phyloP scores from a whole-genome alignment of 345 rosid genomes.

The Aquilaria sinensis region DNA sequence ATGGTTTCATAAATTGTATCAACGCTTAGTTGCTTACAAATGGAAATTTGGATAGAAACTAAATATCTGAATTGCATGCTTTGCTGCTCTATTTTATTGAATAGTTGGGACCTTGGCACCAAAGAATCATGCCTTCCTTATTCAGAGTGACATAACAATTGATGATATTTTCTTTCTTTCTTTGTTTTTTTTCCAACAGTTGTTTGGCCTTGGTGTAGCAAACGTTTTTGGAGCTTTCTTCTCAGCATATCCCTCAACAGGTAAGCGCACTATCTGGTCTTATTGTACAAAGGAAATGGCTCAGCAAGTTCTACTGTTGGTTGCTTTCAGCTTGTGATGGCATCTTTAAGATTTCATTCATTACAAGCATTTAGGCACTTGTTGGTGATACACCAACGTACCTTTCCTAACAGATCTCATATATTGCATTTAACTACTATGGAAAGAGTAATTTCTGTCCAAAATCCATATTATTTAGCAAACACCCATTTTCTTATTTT shows the following conservation, averaged over 20 bases:
- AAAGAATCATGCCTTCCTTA: neutral
- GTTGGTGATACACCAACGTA: too few species aligned
- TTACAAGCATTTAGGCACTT: too few species aligned
- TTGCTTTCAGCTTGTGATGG: too few species aligned
- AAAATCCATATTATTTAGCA: too few species aligned
- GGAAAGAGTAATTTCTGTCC: slow-evolving; percentile 10
- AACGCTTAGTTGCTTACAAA: too few species aligned
- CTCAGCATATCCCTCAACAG: slow-evolving; percentile 90
- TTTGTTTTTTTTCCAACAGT: slow-evolving; percentile 33
- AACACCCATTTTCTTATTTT: too few species aligned
- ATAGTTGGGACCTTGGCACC: neutral
- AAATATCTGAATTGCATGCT: neutral
- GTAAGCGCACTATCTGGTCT: slow-evolving; percentile 33
- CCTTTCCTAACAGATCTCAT: too few species aligned
- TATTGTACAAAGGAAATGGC: slow-evolving; percentile 5
- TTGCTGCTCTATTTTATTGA: neutral
- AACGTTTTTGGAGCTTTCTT: slow-evolving; percentile 87
- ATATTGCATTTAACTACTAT: neutral
- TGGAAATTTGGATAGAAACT: neutral
- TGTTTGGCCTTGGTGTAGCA: slow-evolving; percentile 96
- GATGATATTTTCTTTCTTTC: neutral
- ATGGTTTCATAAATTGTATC: too few species aligned
- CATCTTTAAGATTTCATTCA: too few species aligned
- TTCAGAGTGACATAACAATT: too few species aligned
- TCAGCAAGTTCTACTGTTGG: neutral